These are phyloP conservation scores for Geotrichum histeridarum DNA, from an alignment of 1,139 yeast genomes.

Conservation along the genomic window DNA sequence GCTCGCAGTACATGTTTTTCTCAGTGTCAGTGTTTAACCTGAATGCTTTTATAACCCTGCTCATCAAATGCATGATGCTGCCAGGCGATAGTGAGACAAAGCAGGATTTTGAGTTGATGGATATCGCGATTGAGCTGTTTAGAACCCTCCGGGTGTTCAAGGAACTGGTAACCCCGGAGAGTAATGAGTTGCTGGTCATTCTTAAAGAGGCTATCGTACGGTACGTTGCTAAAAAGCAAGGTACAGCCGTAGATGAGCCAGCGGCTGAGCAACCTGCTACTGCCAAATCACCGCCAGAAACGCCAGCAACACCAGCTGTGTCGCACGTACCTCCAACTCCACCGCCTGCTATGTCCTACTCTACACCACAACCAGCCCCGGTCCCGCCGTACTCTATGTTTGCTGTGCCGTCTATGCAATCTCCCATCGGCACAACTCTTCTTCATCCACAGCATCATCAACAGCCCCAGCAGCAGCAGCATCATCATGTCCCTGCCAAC, in stretches of 20 bases:
- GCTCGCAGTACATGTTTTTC: slow-evolving; percentile 6
- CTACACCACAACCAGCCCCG: too few species aligned
- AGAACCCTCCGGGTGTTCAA: not conserved
- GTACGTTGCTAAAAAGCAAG: slow-evolving; percentile 2
- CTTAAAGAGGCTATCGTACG: not conserved
- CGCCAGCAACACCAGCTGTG: not conserved
- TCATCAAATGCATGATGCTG: slow-evolving; percentile 28
- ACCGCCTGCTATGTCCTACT: not conserved
- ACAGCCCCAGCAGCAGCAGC: not conserved
- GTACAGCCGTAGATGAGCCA: not conserved
- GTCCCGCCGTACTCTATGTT: too few species aligned
- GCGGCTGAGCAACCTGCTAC: not conserved
- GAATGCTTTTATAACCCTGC: slow-evolving; percentile 28
- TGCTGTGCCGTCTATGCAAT: too few species aligned
- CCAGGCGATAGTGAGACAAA: slow-evolving; percentile 27
- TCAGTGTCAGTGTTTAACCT: slow-evolving; percentile 24
- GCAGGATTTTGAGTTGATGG: slow-evolving; percentile 27
- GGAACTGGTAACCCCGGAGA: not conserved
- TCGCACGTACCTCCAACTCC: not conserved
- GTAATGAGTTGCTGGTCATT: not conserved
- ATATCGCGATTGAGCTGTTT: slow-evolving; percentile 18
- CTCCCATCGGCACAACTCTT: too few species aligned
- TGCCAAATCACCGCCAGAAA: not conserved
- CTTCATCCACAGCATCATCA: not conserved
- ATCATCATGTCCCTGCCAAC: not conserved